These are phyloP conservation scores for Torrubiellomyces zombiae DNA, from an alignment of 2,329 filamentous ascomycete species.

Conservation along the genomic window DNA sequence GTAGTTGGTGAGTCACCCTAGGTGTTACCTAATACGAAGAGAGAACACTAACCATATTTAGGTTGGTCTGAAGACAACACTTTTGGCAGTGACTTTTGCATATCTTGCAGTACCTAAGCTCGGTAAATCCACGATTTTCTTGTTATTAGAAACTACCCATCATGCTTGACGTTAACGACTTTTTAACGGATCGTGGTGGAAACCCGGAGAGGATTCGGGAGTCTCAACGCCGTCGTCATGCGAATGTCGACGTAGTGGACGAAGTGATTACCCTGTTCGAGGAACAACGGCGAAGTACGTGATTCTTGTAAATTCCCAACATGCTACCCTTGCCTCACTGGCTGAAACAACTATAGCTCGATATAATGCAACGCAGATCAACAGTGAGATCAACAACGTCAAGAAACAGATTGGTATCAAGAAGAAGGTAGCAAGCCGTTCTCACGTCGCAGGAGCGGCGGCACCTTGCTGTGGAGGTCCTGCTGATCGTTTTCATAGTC, in stretches of 20 bases:
- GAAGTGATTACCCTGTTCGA: slow-evolving; percentile 78
- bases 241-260: slow-evolving; percentile 71
- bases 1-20: no score
- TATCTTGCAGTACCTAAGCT: no score
- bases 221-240: slow-evolving; percentile 70
- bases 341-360: no score
- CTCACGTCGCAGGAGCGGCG: no score
- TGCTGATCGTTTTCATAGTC: slow-evolving; percentile 26
- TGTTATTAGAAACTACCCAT: slow-evolving; percentile 7
- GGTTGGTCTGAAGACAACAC: no score
- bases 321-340: no score
- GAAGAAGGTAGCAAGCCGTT: slow-evolving; percentile 50
- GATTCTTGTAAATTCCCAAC: no score
- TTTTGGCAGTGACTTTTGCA: no score
- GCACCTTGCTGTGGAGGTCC: no score
- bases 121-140: no score
- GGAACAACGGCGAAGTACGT: slow-evolving; percentile 59
- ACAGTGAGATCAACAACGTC: slow-evolving; percentile 69
- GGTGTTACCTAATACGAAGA: no score
- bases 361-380: slow-evolving; percentile 65
- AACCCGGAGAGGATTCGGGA: slow-evolving; percentile 85
- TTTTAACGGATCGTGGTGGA: slow-evolving; percentile 74
- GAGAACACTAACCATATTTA: no score
- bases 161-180: slow-evolving; percentile 66
- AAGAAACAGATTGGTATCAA: slow-evolving; percentile 83